These are phyloP conservation scores for Penicillium rolfsii DNA, from an alignment of 2,329 filamentous ascomycete genomes.

Conservation along the genomic window DNA sequence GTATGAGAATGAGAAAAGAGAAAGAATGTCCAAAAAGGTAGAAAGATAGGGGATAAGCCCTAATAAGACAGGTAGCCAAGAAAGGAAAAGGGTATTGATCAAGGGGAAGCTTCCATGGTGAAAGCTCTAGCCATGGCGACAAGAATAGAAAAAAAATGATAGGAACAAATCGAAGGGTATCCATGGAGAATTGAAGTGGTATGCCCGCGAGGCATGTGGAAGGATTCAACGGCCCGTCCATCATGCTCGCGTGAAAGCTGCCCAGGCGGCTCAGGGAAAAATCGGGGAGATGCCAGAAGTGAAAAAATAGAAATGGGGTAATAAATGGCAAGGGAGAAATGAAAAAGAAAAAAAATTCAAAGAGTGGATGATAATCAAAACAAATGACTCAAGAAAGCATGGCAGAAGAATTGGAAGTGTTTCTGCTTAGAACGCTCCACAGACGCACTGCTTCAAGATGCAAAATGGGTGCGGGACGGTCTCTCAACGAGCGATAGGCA, in stretches of 20 bases:
- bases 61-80: slow-evolving; percentile 15
- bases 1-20: slow-evolving; percentile 21
- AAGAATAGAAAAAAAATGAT: slow-evolving; percentile 4
- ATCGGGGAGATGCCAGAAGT: slow-evolving; percentile 9
- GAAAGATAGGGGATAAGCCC: slow-evolving; percentile 15
- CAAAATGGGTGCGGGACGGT: slow-evolving; percentile 19
- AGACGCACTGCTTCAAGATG: slow-evolving; percentile 25
- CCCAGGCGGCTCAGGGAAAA: slow-evolving; percentile 30
- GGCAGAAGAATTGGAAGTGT: slow-evolving; percentile 2
- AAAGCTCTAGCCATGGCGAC: not conserved
- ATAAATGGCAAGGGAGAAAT: slow-evolving; percentile 25
- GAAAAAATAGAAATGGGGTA: slow-evolving; percentile 18
- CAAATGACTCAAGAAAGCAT: slow-evolving; percentile 1
- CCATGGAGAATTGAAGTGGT: slow-evolving; percentile 31
- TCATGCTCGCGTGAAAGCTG: slow-evolving; percentile 27
- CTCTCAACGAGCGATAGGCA: slow-evolving; percentile 10
- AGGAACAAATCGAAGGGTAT: slow-evolving; percentile 26
- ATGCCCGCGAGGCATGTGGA: slow-evolving; percentile 27
- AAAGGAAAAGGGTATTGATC: slow-evolving; percentile 18
- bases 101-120: slow-evolving; percentile 15
- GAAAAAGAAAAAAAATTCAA: slow-evolving; percentile 13
- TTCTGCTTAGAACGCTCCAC: slow-evolving; percentile 25
- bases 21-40: slow-evolving; percentile 16
- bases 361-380: slow-evolving; percentile 13
- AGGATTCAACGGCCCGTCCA: slow-evolving; percentile 7